phyloP scores from a whole-genome alignment of 2,329 filamentous ascomycete species.

The Pseudopyricularia cyperi region DNA sequence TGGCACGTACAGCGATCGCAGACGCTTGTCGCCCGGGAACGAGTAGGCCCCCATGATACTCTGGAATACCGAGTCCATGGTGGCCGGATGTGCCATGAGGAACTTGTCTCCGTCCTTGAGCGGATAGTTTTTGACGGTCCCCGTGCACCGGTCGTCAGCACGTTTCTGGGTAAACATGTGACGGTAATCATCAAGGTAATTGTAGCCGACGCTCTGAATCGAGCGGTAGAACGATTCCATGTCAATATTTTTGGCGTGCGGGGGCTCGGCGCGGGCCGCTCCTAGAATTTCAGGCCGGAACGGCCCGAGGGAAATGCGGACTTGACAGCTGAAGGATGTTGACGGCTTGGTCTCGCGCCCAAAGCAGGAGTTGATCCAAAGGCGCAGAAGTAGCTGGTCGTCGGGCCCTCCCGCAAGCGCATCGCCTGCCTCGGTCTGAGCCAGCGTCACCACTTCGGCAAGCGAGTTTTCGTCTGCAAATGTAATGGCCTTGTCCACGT shows the following conservation, averaged over 20 bases:
- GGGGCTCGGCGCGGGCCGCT: background rate
- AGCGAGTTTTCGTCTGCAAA: background rate
- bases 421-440: background rate
- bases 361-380: too few species aligned
- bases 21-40: constrained; percentile 17
- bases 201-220: background rate
- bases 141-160: background rate
- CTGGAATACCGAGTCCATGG: constrained; percentile 22
- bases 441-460: background rate
- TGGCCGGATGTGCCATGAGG: constrained; percentile 18
- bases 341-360: too few species aligned
- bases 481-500: background rate
- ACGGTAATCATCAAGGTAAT: background rate
- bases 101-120: background rate
- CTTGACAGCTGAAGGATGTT: too few species aligned
- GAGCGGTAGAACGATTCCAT: background rate
- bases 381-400: too few species aligned
- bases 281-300: too few species aligned
- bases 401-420: too few species aligned
- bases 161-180: background rate
- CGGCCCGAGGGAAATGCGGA: too few species aligned
- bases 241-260: background rate
- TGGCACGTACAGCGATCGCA: constrained; percentile 19
- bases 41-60: constrained; percentile 17
- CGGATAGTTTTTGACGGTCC: background rate